Evolutionary conservation across 371 early-diverging fungal species (phyloP).

Genomic region (Rhizomucor pusillus): DNA sequence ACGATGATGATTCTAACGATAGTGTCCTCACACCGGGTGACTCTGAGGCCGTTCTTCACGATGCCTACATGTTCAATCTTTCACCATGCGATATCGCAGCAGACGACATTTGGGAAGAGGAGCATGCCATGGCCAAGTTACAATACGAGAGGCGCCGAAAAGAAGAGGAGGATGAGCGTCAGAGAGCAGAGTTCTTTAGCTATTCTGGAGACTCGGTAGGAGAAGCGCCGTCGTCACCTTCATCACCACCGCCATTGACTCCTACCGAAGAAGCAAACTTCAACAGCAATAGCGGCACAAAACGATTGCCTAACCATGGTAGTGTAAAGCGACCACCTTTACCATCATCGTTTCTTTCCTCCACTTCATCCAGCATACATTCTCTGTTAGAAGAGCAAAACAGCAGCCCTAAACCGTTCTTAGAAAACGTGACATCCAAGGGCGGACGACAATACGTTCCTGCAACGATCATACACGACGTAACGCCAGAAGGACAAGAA

Average conservation of each 20-base stretch:
- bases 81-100: not conserved
- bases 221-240: not conserved
- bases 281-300: no score
- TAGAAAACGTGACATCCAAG: not conserved
- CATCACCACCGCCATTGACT: not conserved
- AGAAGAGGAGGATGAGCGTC: conserved; percentile 37
- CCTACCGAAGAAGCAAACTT: not conserved
- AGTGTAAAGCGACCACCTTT: no score
- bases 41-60: conserved; percentile 3
- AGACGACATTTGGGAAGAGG: conserved; percentile 6
- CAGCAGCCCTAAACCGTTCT: not conserved
- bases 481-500: conserved; percentile 18
- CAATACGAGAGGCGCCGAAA: conserved; percentile 28
- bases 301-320: no score
- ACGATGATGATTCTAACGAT: conserved; percentile 33
- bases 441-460: conserved; percentile 6
- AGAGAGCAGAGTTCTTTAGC: conserved; percentile 25
- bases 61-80: not conserved
- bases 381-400: not conserved
- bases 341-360: no score
- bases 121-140: conserved; percentile 15
- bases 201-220: not conserved
- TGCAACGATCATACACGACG: conserved; percentile 16
- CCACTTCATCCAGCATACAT: conserved; percentile 7
- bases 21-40: conserved; percentile 38